Evolutionary conservation across 108 stramenopile species (phyloP).

Genomic region (Nitzschia putrida): DNA sequence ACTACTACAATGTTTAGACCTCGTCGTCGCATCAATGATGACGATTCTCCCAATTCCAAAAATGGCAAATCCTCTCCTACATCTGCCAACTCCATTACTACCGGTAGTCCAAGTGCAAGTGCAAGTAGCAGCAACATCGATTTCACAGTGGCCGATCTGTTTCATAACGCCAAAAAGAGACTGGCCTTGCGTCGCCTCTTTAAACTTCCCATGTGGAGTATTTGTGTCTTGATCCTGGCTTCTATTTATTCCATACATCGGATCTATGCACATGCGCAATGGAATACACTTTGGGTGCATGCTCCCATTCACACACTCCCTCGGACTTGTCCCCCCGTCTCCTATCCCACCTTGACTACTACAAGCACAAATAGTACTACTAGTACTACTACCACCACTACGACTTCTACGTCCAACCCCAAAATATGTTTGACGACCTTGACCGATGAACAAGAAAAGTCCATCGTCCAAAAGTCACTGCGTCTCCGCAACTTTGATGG

Average conservation of each 20-base stretch:
- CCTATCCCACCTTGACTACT: constrained; percentile 18
- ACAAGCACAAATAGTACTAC: neutral
- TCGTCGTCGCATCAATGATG: too few relatives aligned
- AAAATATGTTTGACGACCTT: constrained; percentile 32
- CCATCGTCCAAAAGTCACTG: constrained; percentile 8
- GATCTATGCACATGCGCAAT: constrained; percentile 4
- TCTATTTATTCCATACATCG: neutral
- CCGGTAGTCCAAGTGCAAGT: too few relatives aligned
- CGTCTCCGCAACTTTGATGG: constrained; percentile 35
- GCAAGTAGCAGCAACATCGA: too few relatives aligned
- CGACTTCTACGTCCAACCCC: too few relatives aligned
- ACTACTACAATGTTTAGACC: too few relatives aligned
- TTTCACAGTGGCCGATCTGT: too few relatives aligned
- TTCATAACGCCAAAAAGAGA: too few relatives aligned
- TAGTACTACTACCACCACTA: neutral
- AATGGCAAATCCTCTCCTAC: too few relatives aligned
- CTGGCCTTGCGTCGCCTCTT: neutral
- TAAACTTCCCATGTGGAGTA: neutral
- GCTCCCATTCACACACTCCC: constrained; percentile 24
- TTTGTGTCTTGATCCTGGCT: neutral
- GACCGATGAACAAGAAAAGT: constrained; percentile 22
- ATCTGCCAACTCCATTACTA: too few relatives aligned
- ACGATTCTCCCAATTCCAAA: too few relatives aligned
- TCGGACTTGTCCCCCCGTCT: constrained; percentile 19
- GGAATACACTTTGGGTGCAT: constrained; percentile 4